Base-by-base conservation (phyloP, 441 rosid species). In the Populus hybrid region DNA sequence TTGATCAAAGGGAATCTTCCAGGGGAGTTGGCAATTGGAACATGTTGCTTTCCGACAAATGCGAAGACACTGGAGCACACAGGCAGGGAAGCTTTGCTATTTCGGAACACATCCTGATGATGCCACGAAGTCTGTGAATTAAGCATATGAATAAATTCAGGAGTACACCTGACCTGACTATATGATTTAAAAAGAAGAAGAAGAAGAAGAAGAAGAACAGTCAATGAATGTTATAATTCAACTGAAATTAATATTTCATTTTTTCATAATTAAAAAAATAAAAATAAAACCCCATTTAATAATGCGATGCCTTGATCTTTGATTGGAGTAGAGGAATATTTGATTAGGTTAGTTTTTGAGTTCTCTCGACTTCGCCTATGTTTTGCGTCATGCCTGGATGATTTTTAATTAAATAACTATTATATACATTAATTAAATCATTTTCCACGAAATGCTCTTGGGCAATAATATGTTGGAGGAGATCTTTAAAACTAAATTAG, bases 1-100 rank as follows among this genome's bases (percentile, higher is more conserved):
- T 26, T 18, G 64, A 30, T 28, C 21, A 18, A 8, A 32, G 35
- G 40, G 61, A 69, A 69, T 59, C 69, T 42, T 12, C 18, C 11
- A 8, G 57, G 21, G 57, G 50, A 73, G 74, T 74, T 69, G 69
- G 77, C 78, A 74, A 74, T 35, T 65, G 50, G 78, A 65, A 30
- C 81, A 66, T 36, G 34, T 70, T 70, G 71, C 67, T 65, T 50
- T 71, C 63, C 50, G 4, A 1, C 4, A 0, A n/a, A 8, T n/a
- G 23, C 8, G 54, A 46, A 46, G 54, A 46, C 1, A 42, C 54
- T 12, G 18, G 54, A 42, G 16, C 57, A 46, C 57, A 46, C 50
- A 14, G 11, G 20, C 57, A 12, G 57, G 57, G 57, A 46, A 46
- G 6, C 57, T 0, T 14, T 14, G 57, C 1, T 12, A 46, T 0